phyloP scores from a whole-genome alignment of 192 early-diverging fungal genomes.

The Chytriomyces sp. region DNA sequence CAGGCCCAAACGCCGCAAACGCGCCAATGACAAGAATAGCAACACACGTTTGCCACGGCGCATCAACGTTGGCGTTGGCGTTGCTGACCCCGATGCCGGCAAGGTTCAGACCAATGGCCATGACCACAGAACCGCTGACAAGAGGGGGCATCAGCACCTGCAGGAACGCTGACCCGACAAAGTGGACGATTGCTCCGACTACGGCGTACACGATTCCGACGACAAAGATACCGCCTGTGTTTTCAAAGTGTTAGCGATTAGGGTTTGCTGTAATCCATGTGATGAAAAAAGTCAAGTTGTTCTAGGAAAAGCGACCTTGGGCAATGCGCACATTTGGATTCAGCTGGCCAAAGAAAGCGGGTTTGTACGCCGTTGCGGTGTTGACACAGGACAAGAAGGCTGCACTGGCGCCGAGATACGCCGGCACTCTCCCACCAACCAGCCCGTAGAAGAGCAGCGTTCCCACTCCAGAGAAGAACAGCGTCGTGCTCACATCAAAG shows the following conservation, averaged over 20 bases:
- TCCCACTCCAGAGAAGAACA: constrained; percentile 62
- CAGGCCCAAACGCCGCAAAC: constrained; percentile 56
- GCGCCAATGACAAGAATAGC: constrained; percentile 50
- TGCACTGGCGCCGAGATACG: constrained; percentile 63
- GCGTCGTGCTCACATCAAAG: constrained; percentile 51
- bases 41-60: constrained; percentile 59
- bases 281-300: too few relatives aligned
- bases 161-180: constrained; percentile 53
- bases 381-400: constrained; percentile 59
- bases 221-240: constrained; percentile 52
- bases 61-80: constrained; percentile 45
- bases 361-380: constrained; percentile 53
- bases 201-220: constrained; percentile 54
- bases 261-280: too few relatives aligned
- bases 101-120: constrained; percentile 61
- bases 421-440: constrained; percentile 61
- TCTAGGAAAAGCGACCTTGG: constrained; percentile 19
- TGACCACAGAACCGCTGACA: constrained; percentile 61
- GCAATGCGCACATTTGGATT: constrained; percentile 56
- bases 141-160: constrained; percentile 60
- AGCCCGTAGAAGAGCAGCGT: constrained; percentile 58
- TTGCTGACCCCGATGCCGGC: constrained; percentile 50
- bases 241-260: neutral
- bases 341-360: constrained; percentile 18
- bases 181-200: constrained; percentile 49